Conservation (phyloP, 192 early-diverging fungal species). For the Thamnidium elegans region DNA sequence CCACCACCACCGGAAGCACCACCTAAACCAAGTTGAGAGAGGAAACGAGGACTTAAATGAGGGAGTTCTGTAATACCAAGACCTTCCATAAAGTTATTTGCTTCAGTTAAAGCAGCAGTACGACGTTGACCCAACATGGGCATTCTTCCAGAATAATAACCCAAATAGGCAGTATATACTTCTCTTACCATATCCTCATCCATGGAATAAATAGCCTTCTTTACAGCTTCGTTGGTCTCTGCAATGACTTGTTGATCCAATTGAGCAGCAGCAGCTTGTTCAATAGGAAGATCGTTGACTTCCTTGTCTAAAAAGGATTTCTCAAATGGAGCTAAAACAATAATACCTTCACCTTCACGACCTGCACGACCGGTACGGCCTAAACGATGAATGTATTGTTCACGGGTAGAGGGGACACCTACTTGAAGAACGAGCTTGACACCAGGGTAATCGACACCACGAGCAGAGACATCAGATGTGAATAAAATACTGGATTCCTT, state of each 20-base stretch:
- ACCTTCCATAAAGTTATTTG: conserved; percentile 39
- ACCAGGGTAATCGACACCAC: conserved; percentile 96
- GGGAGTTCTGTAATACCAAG: conserved; percentile 46
- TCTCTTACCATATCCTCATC: conserved; percentile 47
- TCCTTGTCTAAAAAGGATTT: conserved; percentile 60
- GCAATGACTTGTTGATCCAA: conserved; percentile 27
- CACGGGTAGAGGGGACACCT: conserved; percentile 75
- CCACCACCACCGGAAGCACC: background rate
- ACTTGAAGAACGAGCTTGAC: conserved; percentile 89
- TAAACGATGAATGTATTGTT: conserved; percentile 95
- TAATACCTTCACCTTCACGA: conserved; percentile 80
- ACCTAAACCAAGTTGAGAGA: conserved; percentile 43
- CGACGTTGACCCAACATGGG: conserved; percentile 39
- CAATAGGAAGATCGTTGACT: conserved; percentile 58
- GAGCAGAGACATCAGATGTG: conserved; percentile 94
- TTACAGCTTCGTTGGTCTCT: conserved; percentile 21
- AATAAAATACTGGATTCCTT: conserved; percentile 65
- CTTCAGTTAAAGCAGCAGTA: conserved; percentile 34
- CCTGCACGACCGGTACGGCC: conserved; percentile 97
- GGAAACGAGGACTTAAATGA: conserved; percentile 40
- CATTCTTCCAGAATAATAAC: conserved; percentile 48
- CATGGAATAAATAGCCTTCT: conserved; percentile 40
- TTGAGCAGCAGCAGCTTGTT: conserved; percentile 41
- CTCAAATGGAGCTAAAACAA: conserved; percentile 80
- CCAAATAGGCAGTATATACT: conserved; percentile 61